phyloP scores from a whole-genome alignment of 2,329 filamentous ascomycete genomes.

The Leptosphaerulina australis region DNA sequence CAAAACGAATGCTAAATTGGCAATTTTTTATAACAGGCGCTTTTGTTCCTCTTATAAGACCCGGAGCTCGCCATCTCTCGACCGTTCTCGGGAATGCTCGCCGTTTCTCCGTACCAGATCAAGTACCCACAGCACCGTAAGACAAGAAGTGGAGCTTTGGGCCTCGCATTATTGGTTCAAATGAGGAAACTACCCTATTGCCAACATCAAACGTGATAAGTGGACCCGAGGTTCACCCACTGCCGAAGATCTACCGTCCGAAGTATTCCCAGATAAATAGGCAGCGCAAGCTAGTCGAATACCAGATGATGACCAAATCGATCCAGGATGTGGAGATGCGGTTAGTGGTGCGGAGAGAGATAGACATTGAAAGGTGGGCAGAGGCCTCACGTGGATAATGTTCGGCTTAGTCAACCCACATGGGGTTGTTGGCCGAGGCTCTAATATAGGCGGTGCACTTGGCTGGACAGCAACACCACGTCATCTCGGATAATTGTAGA shows the following conservation, averaged over 20 bases:
- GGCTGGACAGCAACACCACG: constrained; percentile 9
- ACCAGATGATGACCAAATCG: constrained; percentile 8
- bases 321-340: background rate
- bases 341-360: background rate
- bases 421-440: constrained; percentile 5
- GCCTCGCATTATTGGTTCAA: constrained; percentile 18
- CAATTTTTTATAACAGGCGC: background rate
- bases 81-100: constrained; percentile 17
- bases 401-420: constrained; percentile 1
- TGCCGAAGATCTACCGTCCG: constrained; percentile 4
- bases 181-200: background rate
- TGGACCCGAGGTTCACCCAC: constrained; percentile 29
- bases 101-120: constrained; percentile 24
- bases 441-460: background rate
- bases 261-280: background rate
- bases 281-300: too few relatives aligned
- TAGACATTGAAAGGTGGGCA: background rate
- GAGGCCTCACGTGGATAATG: background rate
- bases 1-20: background rate
- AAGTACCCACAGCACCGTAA: background rate
- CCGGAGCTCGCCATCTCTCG: background rate
- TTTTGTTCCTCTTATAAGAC: constrained; percentile 3
- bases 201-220: constrained; percentile 1
- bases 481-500: background rate
- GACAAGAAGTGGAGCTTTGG: constrained; percentile 20